These are phyloP conservation scores for Penicillium sp. DNA, from an alignment of 2,329 filamentous ascomycete genomes.

Conservation along the genomic window DNA sequence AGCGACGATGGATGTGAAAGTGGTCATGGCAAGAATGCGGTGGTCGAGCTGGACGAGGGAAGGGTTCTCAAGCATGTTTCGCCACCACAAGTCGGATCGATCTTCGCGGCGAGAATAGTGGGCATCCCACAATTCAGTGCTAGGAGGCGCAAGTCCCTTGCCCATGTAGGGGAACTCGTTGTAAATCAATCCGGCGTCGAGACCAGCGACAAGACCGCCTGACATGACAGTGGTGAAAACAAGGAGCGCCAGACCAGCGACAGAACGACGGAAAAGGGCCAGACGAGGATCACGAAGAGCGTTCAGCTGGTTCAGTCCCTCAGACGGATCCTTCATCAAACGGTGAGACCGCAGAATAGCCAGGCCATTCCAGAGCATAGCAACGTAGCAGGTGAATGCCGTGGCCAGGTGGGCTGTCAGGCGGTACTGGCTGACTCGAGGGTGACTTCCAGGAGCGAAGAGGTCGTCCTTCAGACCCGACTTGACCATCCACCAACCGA, in stretches of 20 bases:
- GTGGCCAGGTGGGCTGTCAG: slow-evolving; percentile 82
- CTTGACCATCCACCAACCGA: slow-evolving; percentile 99
- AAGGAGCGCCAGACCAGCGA: slow-evolving; percentile 64
- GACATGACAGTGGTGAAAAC: slow-evolving; percentile 91
- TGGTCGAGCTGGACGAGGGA: slow-evolving; percentile 94
- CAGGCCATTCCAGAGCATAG: slow-evolving; percentile 88
- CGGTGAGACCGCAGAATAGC: slow-evolving; percentile 72
- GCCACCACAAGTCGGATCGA: slow-evolving; percentile 82
- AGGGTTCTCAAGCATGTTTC: slow-evolving; percentile 96
- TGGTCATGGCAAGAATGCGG: slow-evolving; percentile 82
- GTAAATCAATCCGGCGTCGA: slow-evolving; percentile 96
- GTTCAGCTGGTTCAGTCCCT: slow-evolving; percentile 55
- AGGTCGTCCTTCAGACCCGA: slow-evolving; percentile 92
- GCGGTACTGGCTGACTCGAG: slow-evolving; percentile 89
- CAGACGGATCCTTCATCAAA: slow-evolving; percentile 61
- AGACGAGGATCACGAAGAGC: slow-evolving; percentile 63
- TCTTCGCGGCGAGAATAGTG: slow-evolving; percentile 80
- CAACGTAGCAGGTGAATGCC: slow-evolving; percentile 86
- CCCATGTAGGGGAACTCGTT: slow-evolving; percentile 99
- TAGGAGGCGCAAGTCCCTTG: slow-evolving; percentile 70
- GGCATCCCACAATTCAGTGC: slow-evolving; percentile 72
- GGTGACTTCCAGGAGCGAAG: slow-evolving; percentile 83
- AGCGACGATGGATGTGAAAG: slow-evolving; percentile 72
- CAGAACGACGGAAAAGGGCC: slow-evolving; percentile 64
- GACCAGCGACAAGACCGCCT: slow-evolving; percentile 83